phyloP scores from a whole-genome alignment of 306 rosid genomes.

The Heteromeles arbutifolia region DNA sequence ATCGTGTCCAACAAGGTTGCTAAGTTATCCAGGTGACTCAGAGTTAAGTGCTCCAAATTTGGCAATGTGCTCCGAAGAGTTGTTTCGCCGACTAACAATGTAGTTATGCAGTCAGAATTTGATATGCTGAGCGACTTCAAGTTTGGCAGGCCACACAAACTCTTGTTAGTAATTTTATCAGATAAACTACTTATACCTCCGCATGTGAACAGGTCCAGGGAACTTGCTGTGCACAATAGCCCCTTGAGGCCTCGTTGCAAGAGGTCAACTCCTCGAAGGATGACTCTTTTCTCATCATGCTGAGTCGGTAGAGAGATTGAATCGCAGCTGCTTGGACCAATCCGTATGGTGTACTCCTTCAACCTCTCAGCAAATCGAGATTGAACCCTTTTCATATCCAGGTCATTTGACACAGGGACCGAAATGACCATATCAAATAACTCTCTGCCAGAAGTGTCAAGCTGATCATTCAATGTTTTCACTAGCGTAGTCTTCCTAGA shows the following conservation, averaged over 20 bases:
- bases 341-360: constrained; percentile 9
- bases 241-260: neutral
- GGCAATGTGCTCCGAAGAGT: neutral
- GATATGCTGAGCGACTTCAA: constrained; percentile 3
- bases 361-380: constrained; percentile 4
- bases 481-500: constrained; percentile 19
- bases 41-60: constrained; percentile 11
- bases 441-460: neutral
- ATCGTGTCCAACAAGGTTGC: neutral
- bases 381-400: constrained; percentile 5
- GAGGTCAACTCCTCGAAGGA: constrained; percentile 16
- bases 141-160: constrained; percentile 2
- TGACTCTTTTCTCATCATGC: constrained; percentile 14
- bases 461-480: constrained; percentile 14
- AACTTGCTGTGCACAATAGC: constrained; percentile 1
- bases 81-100: neutral
- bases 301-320: neutral
- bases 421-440: constrained; percentile 9
- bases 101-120: neutral
- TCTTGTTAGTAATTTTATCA: neutral
- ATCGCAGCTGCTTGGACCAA: constrained; percentile 2
- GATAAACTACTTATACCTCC: constrained; percentile 5
- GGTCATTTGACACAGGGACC: constrained; percentile 4
- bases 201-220: constrained; percentile 1
- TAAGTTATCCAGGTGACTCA: neutral